Evolutionary conservation across 371 early-diverging fungal species (phyloP), one percentile per base, ranked within the genome.

Genomic region (Mortierella sp.): DNA sequence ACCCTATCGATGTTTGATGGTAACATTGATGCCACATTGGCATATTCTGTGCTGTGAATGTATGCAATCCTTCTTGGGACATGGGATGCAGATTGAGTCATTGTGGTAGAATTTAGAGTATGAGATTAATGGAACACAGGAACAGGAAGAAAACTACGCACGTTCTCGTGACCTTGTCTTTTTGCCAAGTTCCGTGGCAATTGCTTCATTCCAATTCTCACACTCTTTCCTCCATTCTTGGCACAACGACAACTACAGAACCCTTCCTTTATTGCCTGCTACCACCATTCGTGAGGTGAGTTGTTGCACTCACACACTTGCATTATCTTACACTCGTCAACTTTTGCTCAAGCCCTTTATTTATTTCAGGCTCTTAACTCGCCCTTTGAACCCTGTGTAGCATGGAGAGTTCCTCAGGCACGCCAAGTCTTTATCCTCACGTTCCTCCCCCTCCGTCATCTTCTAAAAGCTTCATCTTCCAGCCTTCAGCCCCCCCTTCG

Each of bases 1-100:
- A 78, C 79, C 66, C 79, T 59, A 37, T 66, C 66, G 12, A 78
- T 42, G 70, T 78, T 78, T 28, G 79, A 78, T 4, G 79, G 73
- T 49, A 78, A 59, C 6, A 43, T 32, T 22, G 79, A 72, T 53
- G 66, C 66, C 6, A 78, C n/a, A 8, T 49, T 40, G 19, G 70
- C 73, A 49, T 78, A 78, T 29, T 72, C 63, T 8, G 31, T 32
- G 70, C 70, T 73, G 28, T 72, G 49, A 47, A 78, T 61, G 66
- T 78, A 78, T 47, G 66, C 79, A 49, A 70, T 58, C 34, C 47
- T 66, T 47, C 8, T 66, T 17, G 23, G 2, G 17, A 42, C 29
- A 35, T 65, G 26, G 19, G 29, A 53, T 12, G 23, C 23, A 53
- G 53, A 53, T 53, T 23, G 53, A 12, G 53, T 53, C 53, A 53